Percentiles rank a stretch among this genome's conserved stretches.
phyloP scores from a whole-genome alignment of 2,329 filamentous ascomycete species.

The Trichoderma atrobrunneum region DNA sequence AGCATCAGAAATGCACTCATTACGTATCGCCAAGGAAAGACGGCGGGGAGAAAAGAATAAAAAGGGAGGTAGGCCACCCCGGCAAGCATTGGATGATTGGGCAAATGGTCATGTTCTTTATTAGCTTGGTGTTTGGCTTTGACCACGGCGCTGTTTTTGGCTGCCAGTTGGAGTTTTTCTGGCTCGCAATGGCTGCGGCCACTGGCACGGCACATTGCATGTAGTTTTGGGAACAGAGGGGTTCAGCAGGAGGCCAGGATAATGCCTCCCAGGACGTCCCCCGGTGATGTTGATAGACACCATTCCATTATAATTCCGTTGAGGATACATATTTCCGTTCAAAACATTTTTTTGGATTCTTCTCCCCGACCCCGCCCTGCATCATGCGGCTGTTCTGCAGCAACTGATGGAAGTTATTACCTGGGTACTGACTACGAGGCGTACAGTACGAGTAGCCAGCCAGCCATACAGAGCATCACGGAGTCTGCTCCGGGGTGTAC shows the following conservation, averaged over 20 bases:
- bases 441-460: neutral
- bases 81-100: neutral
- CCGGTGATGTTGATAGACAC: conserved; percentile 1
- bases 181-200: neutral
- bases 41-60: neutral
- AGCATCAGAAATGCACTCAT: neutral
- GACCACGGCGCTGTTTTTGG: neutral
- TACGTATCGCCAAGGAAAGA: neutral
- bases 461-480: neutral
- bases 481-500: neutral
- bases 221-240: neutral
- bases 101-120: neutral
- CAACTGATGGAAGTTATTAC: neutral
- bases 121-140: neutral
- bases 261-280: neutral
- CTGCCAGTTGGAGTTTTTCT: neutral
- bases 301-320: neutral
- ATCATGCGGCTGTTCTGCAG: neutral
- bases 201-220: neutral
- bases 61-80: neutral
- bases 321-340: neutral
- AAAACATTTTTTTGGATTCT: neutral
- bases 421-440: neutral
- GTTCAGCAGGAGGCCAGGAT: neutral
- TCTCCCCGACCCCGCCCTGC: neutral